Conservation (phyloP, 2,329 filamentous ascomycete species). For the Grosmannia serpens region DNA sequence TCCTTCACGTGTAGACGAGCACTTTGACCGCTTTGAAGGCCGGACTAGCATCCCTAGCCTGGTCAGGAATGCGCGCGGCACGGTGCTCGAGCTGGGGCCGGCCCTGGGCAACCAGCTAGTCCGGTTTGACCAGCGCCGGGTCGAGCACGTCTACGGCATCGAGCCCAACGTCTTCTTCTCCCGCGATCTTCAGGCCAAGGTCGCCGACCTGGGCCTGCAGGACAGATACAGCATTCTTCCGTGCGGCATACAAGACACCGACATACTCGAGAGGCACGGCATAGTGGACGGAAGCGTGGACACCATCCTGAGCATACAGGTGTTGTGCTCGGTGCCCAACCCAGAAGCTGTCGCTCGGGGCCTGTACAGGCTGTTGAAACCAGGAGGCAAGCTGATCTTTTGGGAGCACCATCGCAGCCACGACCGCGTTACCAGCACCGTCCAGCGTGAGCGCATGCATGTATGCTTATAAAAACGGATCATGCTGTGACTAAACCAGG, state of each 20-base stretch:
- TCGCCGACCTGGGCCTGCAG: slow-evolving; percentile 7
- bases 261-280: slow-evolving; percentile 23
- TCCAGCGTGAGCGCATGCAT: neutral
- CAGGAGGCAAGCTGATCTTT: slow-evolving; percentile 32
- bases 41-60: neutral
- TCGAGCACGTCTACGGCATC: slow-evolving; percentile 26
- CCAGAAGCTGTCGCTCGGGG: slow-evolving; percentile 17
- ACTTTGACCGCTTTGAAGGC: neutral
- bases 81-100: slow-evolving; percentile 31
- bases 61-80: slow-evolving; percentile 13
- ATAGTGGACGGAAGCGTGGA: slow-evolving; percentile 25
- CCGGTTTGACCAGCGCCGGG: slow-evolving; percentile 20
- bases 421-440: neutral
- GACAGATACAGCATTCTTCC: slow-evolving; percentile 25
- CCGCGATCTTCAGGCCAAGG: slow-evolving; percentile 18
- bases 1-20: too few species aligned
- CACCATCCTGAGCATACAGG: slow-evolving; percentile 29
- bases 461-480: too few species aligned
- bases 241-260: slow-evolving; percentile 27
- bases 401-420: slow-evolving; percentile 17
- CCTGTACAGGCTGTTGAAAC: slow-evolving; percentile 30
- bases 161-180: slow-evolving; percentile 27
- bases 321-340: slow-evolving; percentile 27
- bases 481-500: too few species aligned
- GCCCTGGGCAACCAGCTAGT: slow-evolving; percentile 31